Conservation (phyloP, 2,329 filamentous ascomycete genomes). For the Pseudophaeomoniella oleicola region DNA sequence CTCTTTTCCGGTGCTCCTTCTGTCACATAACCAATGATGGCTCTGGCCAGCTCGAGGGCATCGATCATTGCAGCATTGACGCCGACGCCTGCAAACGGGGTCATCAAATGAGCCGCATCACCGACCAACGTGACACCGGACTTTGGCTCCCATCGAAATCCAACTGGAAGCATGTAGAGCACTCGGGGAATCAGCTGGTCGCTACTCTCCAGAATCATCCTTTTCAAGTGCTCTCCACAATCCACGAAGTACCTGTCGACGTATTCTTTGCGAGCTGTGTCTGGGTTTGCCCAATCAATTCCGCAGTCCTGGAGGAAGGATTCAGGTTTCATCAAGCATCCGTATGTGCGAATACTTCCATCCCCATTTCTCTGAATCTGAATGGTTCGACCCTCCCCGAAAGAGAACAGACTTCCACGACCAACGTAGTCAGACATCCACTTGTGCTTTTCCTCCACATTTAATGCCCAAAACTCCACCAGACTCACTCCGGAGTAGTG, state of each 20-base stretch:
- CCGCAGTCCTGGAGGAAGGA: too few species aligned
- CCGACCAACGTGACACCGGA: constrained; percentile 15
- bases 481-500: constrained; percentile 10
- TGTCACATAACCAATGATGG: too few species aligned
- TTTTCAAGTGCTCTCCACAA: constrained; percentile 7
- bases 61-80: constrained; percentile 18
- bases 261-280: constrained; percentile 24
- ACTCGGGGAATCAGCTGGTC: constrained; percentile 12
- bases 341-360: too few species aligned
- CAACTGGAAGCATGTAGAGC: constrained; percentile 13
- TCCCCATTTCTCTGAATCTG: constrained; percentile 34
- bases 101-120: constrained; percentile 16
- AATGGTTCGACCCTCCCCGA: constrained; percentile 27
- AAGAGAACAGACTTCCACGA: constrained; percentile 31
- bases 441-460: constrained; percentile 27
- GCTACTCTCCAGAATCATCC: constrained; percentile 7
- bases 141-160: constrained; percentile 12
- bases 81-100: constrained; percentile 17
- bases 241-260: too few species aligned
- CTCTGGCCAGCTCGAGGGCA: constrained; percentile 11
- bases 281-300: constrained; percentile 27
- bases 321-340: too few species aligned
- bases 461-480: constrained; percentile 6
- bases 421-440: constrained; percentile 31
- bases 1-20: too few species aligned